A percentile compares a stretch with the other conserved stretches of the same genome.
These are phyloP conservation scores for Mortierella claussenii DNA, from an alignment of 192 early-diverging fungal genomes.

Conservation along the genomic window DNA sequence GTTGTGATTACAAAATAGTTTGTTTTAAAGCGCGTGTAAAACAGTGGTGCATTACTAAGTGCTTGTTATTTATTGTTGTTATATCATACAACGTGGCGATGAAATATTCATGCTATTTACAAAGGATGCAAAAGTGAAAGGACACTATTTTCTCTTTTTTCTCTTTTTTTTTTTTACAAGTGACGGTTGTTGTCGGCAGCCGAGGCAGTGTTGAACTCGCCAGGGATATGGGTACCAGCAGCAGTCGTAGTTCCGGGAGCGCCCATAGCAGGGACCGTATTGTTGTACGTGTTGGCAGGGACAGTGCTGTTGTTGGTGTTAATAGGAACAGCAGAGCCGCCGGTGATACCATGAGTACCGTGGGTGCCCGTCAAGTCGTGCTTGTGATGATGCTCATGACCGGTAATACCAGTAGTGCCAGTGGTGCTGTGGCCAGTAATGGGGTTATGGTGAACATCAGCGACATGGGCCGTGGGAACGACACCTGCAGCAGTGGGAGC, in stretches of 20 bases:
- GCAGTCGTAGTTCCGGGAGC: slow-evolving; percentile 33
- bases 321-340: neutral
- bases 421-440: neutral
- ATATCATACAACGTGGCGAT: too few species aligned
- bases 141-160: too few species aligned
- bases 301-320: slow-evolving; percentile 18
- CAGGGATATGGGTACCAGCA: slow-evolving; percentile 29
- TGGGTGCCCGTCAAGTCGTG: too few species aligned
- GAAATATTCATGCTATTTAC: too few species aligned
- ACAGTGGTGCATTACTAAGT: neutral
- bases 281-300: slow-evolving; percentile 1
- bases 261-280: slow-evolving; percentile 24
- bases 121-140: too few species aligned
- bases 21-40: too few species aligned
- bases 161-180: too few species aligned
- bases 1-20: too few species aligned
- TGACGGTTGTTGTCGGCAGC: neutral
- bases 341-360: too few species aligned
- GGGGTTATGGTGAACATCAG: neutral
- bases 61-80: neutral
- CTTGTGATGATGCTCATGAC: too few species aligned
- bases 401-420: slow-evolving; percentile 1
- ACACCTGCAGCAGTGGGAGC: slow-evolving; percentile 19
- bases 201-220: neutral
- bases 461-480: slow-evolving; percentile 13